Conservation (phyloP, 1,284 basidiomycete genomes). For the Ganoderma multipileum region DNA sequence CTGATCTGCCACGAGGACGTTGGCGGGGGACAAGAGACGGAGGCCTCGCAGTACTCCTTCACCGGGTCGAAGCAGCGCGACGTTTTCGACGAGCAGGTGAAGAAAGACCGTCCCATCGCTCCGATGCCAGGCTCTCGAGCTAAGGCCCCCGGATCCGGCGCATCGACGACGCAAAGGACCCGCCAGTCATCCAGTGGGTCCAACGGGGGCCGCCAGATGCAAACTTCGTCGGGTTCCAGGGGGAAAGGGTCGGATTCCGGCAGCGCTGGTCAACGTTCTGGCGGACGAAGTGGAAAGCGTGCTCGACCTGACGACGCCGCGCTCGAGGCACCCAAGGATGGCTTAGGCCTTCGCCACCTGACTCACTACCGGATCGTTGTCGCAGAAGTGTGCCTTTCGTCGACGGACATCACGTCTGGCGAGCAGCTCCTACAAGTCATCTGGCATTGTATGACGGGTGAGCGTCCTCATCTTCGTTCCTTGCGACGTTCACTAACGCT, state of each 20-base stretch:
- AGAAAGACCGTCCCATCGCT: background rate
- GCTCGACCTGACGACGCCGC: background rate
- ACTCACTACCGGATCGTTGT: conserved; percentile 21
- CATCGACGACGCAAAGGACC: background rate
- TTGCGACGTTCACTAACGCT: background rate
- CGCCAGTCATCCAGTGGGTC: background rate
- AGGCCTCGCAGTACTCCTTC: background rate
- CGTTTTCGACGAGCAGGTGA: background rate
- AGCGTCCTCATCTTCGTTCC: background rate
- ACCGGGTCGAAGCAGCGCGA: background rate
- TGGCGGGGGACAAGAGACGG: background rate
- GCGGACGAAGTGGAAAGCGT: background rate
- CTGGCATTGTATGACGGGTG: conserved; percentile 6
- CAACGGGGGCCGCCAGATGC: background rate
- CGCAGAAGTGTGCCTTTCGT: conserved; percentile 16
- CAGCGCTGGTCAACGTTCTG: background rate
- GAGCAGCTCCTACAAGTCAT: conserved; percentile 11
- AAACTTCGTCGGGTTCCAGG: background rate
- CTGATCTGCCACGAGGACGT: conserved; percentile 1
- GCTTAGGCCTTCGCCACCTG: conserved; percentile 8
- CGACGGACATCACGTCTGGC: background rate
- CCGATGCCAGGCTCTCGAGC: background rate
- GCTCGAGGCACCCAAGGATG: background rate
- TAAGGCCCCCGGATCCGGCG: background rate
- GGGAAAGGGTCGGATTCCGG: background rate